phyloP scores from a whole-genome alignment of 2,329 filamentous ascomycete species.

The Orbilia brochopaga region DNA sequence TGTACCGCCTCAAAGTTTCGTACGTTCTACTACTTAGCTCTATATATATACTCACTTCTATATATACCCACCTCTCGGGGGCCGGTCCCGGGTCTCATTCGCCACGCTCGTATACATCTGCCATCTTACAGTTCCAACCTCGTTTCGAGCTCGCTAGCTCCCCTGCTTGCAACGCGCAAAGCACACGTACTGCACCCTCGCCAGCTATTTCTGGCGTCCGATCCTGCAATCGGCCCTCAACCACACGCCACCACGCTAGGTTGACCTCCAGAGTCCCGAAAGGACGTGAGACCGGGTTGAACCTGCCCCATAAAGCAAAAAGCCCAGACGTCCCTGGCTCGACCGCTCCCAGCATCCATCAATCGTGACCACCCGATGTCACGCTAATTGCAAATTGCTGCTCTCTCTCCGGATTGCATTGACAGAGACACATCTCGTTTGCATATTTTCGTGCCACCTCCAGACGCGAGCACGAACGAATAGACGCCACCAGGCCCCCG shows the following conservation, averaged over 20 bases:
- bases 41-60: constrained; percentile 11
- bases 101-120: background rate
- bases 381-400: background rate
- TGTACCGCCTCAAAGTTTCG: constrained; percentile 1
- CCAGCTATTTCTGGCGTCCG: constrained; percentile 38
- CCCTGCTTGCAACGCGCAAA: constrained; percentile 20
- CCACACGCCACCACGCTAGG: background rate
- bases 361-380: background rate
- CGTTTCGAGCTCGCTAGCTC: constrained; percentile 24
- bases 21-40: constrained; percentile 8
- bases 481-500: background rate
- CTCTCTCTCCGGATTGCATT: constrained; percentile 4
- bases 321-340: background rate
- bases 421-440: constrained; percentile 3
- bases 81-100: background rate
- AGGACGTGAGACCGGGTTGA: constrained; percentile 22
- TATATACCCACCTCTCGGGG: background rate
- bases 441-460: background rate
- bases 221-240: constrained; percentile 24
- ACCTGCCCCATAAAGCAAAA: constrained; percentile 16
- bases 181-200: background rate
- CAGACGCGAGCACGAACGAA: background rate
- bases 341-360: constrained; percentile 4
- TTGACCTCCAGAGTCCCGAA: constrained; percentile 16
- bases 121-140: background rate